Base-by-base conservation (phyloP, 2,329 filamentous ascomycete species). In the Trichoderma asperellum region DNA sequence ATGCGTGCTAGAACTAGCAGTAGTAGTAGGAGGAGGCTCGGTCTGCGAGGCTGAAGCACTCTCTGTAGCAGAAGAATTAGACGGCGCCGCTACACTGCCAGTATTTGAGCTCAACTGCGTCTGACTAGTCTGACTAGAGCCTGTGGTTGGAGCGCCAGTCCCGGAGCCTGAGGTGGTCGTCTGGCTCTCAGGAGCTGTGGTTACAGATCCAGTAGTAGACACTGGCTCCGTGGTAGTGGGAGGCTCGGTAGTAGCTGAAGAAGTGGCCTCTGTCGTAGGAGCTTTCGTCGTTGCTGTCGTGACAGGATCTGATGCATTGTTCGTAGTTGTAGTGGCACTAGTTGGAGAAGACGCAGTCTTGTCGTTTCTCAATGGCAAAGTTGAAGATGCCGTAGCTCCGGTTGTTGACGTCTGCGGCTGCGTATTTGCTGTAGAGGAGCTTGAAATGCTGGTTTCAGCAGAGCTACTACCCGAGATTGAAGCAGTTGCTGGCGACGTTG, bases 1-100 rank as follows among this genome's bases (percentile, higher is more conserved):
- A 12, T 29, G 58, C 7, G 63, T 59, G n/a, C 27, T 67, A 7
- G 21, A 49, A 12, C 6, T 37, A 14, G 53, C 53, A 8, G 24
- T 55, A 5, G 63, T 59, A 14, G 40, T 37, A 12, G 18, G 40
- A 12, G 18, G 40, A 6, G 37, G 27, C 40, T 37, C 14, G 34
- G 63, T 67, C 40, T 67, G 40, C 10, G 63, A 58, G 14, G 52
- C 21, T 32, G 57, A 52, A 27, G 49, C 43, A n/a, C 7, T 21
- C 35, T 18, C 29, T 5, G 56, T 21, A 35, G 65, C 40, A 2
- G 56, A 61, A n/a, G 56, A 14, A 6, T 11, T 14, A 29, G 53
- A 34, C 14, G 29, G 10, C 10, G 12, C 37, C 0, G 29, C 29
- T 21, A 29, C 37, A 37, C 63, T 37, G n/a, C 52, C 29, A 27